Percentiles rank a stretch among this genome's conserved stretches.
Conservation (phyloP, 805 yeast species). For the Yamadazyma kitorensis region DNA sequence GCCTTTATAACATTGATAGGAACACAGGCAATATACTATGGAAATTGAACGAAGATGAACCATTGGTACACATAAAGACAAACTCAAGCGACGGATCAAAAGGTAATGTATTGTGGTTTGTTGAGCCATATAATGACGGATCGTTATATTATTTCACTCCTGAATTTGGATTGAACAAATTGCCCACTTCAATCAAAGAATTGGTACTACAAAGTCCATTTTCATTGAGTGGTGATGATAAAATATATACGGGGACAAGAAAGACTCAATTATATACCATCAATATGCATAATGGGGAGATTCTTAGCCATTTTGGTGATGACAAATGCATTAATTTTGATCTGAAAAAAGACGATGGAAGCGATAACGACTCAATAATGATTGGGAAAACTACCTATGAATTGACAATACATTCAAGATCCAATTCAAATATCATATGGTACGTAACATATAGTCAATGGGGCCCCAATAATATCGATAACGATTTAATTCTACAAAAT, state of each 20-base stretch:
- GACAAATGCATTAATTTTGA: constrained; percentile 30
- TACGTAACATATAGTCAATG: constrained; percentile 83
- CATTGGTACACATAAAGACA: constrained; percentile 50
- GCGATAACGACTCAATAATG: constrained; percentile 37
- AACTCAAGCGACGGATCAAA: constrained; percentile 4
- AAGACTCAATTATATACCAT: constrained; percentile 73
- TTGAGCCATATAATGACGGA: constrained; percentile 89
- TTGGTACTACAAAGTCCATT: constrained; percentile 84
- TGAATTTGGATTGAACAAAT: constrained; percentile 68
- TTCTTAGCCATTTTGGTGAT: constrained; percentile 66
- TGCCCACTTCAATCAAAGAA: constrained; percentile 78
- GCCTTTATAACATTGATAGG: constrained; percentile 75
- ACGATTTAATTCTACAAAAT: constrained; percentile 42
- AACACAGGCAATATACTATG: constrained; percentile 72
- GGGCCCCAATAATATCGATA: constrained; percentile 88
- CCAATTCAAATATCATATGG: constrained; percentile 61
- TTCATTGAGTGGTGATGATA: constrained; percentile 69
- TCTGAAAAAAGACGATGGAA: constrained; percentile 16
- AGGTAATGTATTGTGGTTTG: constrained; percentile 64
- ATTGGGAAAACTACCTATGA: constrained; percentile 74
- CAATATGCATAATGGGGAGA: constrained; percentile 70
- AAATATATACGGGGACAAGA: constrained; percentile 83
- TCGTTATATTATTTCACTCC: constrained; percentile 75
- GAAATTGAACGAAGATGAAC: constrained; percentile 66
- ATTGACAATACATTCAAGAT: constrained; percentile 70